Evolutionary conservation across 2,329 filamentous ascomycete genomes (phyloP), one percentile per base, ranked within the genome.

Genomic region (Pyrenophora tritici-repentis): DNA sequence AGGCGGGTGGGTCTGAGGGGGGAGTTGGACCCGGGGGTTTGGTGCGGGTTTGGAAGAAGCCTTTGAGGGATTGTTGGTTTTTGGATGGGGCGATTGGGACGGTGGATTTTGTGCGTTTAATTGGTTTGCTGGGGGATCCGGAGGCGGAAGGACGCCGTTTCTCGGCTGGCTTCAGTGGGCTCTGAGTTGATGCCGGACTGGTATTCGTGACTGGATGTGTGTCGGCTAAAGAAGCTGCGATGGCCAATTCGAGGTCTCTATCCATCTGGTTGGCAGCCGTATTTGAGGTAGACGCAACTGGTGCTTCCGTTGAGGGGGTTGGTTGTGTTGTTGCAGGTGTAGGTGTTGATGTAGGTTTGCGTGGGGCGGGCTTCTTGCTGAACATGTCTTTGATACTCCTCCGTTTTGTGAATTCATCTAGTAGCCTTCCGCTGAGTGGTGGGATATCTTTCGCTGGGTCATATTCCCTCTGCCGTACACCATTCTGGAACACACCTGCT

Each of bases 371-470:
- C 53, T 17, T 73, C 56, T 40, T 81, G 69, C 60, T 82, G 69
- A 97, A 97, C 94, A 99, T 97, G 67, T 96, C 91, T 62, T 88
- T 90, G 67, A 99, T 97, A 68, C 80, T 96, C 59, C 85, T 84
- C 16, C 94, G 85, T 52, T 87, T 86, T 66, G 92, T 85, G 62
- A 97, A 97, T 63, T 97, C 92, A 1, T 91, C 88, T 48, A 97
- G 88, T 8, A 95, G 80, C 67, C 86, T 91, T 0, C 88, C 92
- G 17, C 92, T 97, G 47, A 89, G 79, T 2, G 88, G 83, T 9
- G 93, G 81, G 0, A 89, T 74, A 61, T 90, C 84, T 61, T 86
- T 88, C 3, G 78, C 66, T 8, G 61, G 35, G 9, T 79, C 81
- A 81, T 89, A 92, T 13, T 89, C 84, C 49, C 83, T 79, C 52